These are phyloP conservation scores for Sporisorium iseilematis-ciliati DNA, from an alignment of 1,284 basidiomycete genomes.

Conservation along the genomic window DNA sequence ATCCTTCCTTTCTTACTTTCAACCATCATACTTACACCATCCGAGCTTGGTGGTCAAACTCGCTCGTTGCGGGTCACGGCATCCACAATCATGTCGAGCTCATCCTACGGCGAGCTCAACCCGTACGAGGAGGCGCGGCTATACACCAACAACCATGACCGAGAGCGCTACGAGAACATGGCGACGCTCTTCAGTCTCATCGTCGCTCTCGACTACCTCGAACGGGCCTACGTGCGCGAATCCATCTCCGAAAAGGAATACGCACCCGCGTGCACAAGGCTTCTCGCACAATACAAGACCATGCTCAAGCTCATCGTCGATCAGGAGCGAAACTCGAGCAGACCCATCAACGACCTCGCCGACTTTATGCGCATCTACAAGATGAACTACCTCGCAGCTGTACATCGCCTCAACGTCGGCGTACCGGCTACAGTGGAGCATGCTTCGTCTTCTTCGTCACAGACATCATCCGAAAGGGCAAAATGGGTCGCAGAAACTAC, in stretches of 20 bases:
- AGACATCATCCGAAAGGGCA: conserved; percentile 79
- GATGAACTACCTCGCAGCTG: conserved; percentile 95
- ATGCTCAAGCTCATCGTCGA: conserved; percentile 91
- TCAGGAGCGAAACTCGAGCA: conserved; percentile 74
- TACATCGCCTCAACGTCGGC: conserved; percentile 89
- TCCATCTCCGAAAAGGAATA: conserved; percentile 92
- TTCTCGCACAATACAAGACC: conserved; percentile 96
- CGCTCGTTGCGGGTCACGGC: background rate
- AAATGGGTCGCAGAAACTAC: conserved; percentile 99
- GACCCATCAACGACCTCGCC: conserved; percentile 53
- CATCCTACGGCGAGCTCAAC: conserved; percentile 49
- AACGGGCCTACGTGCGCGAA: conserved; percentile 91
- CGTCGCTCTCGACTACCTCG: conserved; percentile 91
- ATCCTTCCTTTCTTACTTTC: background rate
- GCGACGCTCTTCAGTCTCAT: conserved; percentile 93
- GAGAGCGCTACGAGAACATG: conserved; percentile 88
- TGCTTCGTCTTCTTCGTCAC: conserved; percentile 73
- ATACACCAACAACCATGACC: conserved; percentile 86
- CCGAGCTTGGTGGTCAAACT: background rate
- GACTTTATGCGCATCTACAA: conserved; percentile 90
- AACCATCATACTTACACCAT: no score
- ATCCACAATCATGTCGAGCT: conserved; percentile 27
- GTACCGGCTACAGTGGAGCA: conserved; percentile 98
- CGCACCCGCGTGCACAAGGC: conserved; percentile 90
- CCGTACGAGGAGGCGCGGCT: conserved; percentile 82